phyloP scores from a whole-genome alignment of 2,329 filamentous ascomycete genomes.

The Fusarium sp. region DNA sequence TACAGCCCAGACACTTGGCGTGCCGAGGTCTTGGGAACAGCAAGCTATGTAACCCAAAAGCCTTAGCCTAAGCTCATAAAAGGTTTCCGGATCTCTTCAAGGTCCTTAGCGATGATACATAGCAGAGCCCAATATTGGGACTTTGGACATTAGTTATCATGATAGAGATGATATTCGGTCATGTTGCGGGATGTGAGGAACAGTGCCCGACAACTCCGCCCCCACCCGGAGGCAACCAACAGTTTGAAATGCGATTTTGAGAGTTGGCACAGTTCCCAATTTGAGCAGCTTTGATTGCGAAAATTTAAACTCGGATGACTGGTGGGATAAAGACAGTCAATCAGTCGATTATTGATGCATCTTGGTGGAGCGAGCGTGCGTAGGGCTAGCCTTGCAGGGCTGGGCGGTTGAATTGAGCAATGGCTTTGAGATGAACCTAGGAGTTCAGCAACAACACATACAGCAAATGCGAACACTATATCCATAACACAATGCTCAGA shows the following conservation, averaged over 20 bases:
- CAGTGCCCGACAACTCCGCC: neutral
- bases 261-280: neutral
- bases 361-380: too few species aligned
- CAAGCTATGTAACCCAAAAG: neutral
- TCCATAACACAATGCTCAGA: neutral
- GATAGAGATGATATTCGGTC: neutral
- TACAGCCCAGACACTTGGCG: neutral
- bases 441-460: neutral
- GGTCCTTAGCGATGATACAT: neutral
- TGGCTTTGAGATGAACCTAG: rapidly evolving
- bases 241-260: neutral
- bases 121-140: neutral
- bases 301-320: neutral
- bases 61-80: neutral
- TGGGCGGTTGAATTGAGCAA: neutral
- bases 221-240: neutral
- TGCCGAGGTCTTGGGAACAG: neutral
- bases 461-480: neutral
- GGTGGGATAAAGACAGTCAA: neutral
- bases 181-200: neutral
- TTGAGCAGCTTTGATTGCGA: neutral
- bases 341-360: neutral
- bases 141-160: neutral
- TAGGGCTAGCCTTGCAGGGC: conserved; percentile 12
- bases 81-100: neutral